Evolutionary conservation across 768 basidiomycete species (phyloP).

Genomic region (Boletus pseudopeckii): DNA sequence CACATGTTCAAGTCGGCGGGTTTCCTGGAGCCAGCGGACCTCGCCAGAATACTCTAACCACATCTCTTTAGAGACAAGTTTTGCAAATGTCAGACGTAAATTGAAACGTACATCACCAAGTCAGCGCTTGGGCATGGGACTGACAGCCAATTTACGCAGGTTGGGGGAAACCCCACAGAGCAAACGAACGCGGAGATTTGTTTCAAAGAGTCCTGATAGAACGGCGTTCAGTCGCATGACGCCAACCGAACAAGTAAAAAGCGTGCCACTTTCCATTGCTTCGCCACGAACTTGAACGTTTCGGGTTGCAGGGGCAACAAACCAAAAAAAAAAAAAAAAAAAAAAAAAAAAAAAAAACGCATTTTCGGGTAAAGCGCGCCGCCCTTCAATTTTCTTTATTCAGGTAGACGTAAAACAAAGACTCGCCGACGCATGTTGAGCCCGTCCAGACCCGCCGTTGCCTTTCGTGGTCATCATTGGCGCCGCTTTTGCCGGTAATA

Average conservation of each 20-base stretch:
- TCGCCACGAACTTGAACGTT: too few relatives aligned
- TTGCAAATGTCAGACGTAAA: slow-evolving; percentile 26
- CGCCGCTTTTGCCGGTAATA: too few relatives aligned
- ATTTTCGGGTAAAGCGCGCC: slow-evolving; percentile 5
- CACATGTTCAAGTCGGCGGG: slow-evolving; percentile 18
- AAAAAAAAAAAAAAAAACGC: not conserved
- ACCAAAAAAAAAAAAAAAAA: not conserved
- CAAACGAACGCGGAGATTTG: not conserved
- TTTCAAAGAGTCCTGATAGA: not conserved
- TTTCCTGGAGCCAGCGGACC: not conserved
- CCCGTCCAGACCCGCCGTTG: not conserved
- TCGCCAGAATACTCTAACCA: not conserved
- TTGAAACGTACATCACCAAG: slow-evolving; percentile 7
- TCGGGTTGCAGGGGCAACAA: slow-evolving; percentile 2
- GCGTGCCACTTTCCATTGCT: too few relatives aligned
- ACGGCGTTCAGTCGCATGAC: too few relatives aligned
- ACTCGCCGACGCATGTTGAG: slow-evolving; percentile 22
- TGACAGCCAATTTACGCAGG: slow-evolving; percentile 7
- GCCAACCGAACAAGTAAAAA: slow-evolving; percentile 3
- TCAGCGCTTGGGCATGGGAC: slow-evolving; percentile 3
- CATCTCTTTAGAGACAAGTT: not conserved
- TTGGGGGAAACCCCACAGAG: not conserved
- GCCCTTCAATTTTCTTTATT: slow-evolving; percentile 19
- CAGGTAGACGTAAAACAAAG: slow-evolving; percentile 20
- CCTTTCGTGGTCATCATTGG: not conserved